phyloP scores from a whole-genome alignment of 306 rosid species.

The Dalbergia oliveri region DNA sequence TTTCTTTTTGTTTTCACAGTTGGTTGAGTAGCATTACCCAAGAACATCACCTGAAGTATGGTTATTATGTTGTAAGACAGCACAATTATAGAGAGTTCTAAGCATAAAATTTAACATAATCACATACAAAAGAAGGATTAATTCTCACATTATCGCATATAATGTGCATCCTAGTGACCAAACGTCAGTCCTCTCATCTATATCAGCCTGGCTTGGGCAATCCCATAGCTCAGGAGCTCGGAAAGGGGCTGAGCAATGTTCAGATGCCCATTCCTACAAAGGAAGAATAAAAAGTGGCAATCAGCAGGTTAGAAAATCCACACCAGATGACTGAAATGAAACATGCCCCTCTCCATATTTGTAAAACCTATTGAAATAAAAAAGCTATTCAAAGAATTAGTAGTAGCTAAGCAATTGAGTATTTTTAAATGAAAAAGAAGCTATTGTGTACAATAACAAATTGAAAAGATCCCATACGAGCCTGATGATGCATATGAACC shows the following conservation, averaged over 20 bases:
- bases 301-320: constrained; percentile 36
- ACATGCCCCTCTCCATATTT: constrained; percentile 37
- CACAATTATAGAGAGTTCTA: background rate
- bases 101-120: constrained; percentile 30
- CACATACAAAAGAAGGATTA: constrained; percentile 31
- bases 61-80: constrained; percentile 25
- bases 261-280: constrained; percentile 97
- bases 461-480: background rate
- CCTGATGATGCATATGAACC: constrained; percentile 26
- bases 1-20: background rate
- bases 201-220: constrained; percentile 86
- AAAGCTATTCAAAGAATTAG: constrained; percentile 20
- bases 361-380: constrained; percentile 27
- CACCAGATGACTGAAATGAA: constrained; percentile 42
- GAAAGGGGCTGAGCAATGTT: constrained; percentile 95
- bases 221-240: constrained; percentile 99
- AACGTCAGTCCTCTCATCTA: constrained; percentile 96
- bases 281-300: constrained; percentile 39
- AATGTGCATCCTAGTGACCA: constrained; percentile 99
- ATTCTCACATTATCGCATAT: constrained; percentile 92
- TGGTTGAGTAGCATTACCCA: background rate
- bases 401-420: constrained; percentile 25
- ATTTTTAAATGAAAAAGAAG: constrained; percentile 19
- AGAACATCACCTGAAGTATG: constrained; percentile 16
- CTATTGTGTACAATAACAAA: constrained; percentile 5